A percentile compares a stretch with the other conserved stretches of the same genome.
These are phyloP conservation scores for Ascosphaera acerosa DNA, from an alignment of 2,329 filamentous ascomycete species.

Conservation along the genomic window DNA sequence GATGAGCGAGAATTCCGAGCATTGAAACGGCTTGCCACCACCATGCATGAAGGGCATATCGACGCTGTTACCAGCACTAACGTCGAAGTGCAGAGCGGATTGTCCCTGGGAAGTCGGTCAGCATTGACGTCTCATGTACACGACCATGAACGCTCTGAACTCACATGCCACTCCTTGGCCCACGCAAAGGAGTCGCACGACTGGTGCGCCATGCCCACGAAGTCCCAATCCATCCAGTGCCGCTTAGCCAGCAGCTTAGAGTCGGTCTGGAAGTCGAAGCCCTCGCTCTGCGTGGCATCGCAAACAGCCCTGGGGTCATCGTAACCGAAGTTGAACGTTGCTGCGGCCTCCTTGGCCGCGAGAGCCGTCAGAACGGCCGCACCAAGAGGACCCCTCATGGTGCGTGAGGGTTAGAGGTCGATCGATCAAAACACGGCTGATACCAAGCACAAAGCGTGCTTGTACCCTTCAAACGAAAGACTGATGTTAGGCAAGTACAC, in stretches of 20 bases:
- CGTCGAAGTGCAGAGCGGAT: not conserved
- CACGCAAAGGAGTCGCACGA: too few relatives aligned
- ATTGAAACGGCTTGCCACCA: not conserved
- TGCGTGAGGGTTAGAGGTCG: too few relatives aligned
- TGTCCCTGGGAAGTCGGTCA: not conserved
- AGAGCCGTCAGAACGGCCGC: not conserved
- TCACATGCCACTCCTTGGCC: not conserved
- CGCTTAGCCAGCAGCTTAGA: not conserved
- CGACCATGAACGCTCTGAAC: too few relatives aligned
- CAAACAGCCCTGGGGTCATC: not conserved
- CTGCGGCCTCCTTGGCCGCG: not conserved
- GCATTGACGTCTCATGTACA: too few relatives aligned
- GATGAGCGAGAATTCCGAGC: conserved; percentile 20
- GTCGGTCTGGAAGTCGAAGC: not conserved
- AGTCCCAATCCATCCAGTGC: too few relatives aligned
- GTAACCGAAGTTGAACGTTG: not conserved
- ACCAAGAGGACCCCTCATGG: not conserved
- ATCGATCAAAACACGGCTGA: too few relatives aligned
- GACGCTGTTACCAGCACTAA: too few relatives aligned
- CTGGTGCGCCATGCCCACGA: too few relatives aligned
- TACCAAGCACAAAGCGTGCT: too few relatives aligned
- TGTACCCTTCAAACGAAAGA: too few relatives aligned
- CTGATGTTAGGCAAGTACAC: too few relatives aligned
- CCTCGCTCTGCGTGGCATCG: not conserved
- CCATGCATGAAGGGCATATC: not conserved